phyloP scores from a whole-genome alignment of 805 yeast species.

The Saccharomycopsis javanensis region DNA sequence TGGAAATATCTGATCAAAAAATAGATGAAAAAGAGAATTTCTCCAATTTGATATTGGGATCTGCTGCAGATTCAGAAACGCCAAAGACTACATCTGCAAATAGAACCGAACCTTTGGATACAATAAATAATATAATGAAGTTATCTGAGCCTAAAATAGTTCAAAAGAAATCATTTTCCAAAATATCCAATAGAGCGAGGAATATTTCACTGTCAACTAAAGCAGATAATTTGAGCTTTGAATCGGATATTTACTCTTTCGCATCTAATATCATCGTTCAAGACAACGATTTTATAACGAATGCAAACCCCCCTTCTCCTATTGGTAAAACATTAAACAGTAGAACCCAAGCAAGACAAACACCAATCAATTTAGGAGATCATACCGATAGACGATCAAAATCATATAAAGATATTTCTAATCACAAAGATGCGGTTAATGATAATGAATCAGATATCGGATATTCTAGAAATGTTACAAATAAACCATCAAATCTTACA shows the following conservation, averaged over 20 bases:
- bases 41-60: not conserved
- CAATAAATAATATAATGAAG: not conserved
- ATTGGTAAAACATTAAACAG: not conserved
- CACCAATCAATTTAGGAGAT: not conserved
- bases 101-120: not conserved
- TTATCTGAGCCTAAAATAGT: not conserved
- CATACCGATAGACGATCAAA: not conserved
- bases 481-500: not conserved
- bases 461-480: not conserved
- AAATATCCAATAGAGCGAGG: not conserved
- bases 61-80: not conserved
- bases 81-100: not conserved
- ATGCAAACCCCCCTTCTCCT: constrained; percentile 19
- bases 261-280: constrained; percentile 13
- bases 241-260: constrained; percentile 12
- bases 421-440: not conserved
- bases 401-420: not conserved
- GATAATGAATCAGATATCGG: constrained; percentile 1
- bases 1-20: not conserved
- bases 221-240: not conserved
- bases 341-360: not conserved
- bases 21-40: not conserved
- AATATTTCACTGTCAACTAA: not conserved
- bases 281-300: constrained; percentile 17
- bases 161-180: constrained; percentile 1